phyloP scores from a whole-genome alignment of 2,329 filamentous ascomycete species.

The Trichoderma atrobrunneum region DNA sequence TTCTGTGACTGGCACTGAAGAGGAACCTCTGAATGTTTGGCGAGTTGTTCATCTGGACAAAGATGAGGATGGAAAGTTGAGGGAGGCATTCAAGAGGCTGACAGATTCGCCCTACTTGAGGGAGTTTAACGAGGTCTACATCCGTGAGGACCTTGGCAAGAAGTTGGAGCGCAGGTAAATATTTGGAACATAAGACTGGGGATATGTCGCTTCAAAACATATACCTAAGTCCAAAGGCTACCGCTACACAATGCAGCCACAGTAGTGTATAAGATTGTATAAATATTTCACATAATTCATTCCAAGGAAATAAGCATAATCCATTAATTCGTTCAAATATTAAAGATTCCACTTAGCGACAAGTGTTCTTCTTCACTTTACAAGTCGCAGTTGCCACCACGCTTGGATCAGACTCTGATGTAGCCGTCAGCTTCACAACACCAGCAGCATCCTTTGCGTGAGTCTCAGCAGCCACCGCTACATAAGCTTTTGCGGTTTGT shows the following conservation, averaged over 20 bases:
- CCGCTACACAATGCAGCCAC: too few relatives aligned
- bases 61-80: slow-evolving; percentile 12
- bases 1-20: slow-evolving; percentile 9
- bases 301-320: not conserved
- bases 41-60: slow-evolving; percentile 17
- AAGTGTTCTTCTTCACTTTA: slow-evolving; percentile 28
- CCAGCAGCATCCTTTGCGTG: slow-evolving; percentile 34
- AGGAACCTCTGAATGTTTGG: slow-evolving; percentile 20
- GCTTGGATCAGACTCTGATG: slow-evolving; percentile 42
- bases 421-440: slow-evolving; percentile 32
- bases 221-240: not conserved
- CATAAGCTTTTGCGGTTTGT: slow-evolving; percentile 35
- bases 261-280: too few relatives aligned
- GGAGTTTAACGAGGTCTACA: slow-evolving; percentile 20
- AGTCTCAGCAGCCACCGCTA: slow-evolving; percentile 40
- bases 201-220: not conserved
- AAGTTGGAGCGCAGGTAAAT: slow-evolving; percentile 8
- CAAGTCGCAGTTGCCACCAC: slow-evolving; percentile 33
- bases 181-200: not conserved
- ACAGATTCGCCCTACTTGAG: slow-evolving; percentile 12
- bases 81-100: not conserved
- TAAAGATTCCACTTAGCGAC: not conserved
- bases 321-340: not conserved
- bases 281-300: not conserved
- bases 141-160: slow-evolving; percentile 18